These are phyloP conservation scores for Dryas octopetala DNA, from an alignment of 306 rosid species.

Conservation along the genomic window DNA sequence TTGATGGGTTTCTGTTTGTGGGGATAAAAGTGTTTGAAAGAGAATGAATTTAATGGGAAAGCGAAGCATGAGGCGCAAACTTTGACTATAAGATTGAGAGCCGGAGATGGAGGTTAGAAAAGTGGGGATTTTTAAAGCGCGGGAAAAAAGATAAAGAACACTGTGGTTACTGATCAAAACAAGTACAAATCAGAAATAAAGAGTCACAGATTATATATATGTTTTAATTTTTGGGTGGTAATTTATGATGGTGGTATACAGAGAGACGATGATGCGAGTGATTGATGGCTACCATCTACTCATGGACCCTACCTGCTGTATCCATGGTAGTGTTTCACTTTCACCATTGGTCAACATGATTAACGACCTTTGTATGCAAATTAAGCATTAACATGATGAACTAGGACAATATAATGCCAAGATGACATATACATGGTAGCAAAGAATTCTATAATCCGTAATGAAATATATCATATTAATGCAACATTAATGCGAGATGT, in stretches of 20 bases:
- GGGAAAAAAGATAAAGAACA: slow-evolving; percentile 17
- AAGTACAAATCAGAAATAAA: slow-evolving; percentile 1
- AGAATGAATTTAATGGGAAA: slow-evolving; percentile 40
- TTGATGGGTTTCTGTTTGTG: background rate
- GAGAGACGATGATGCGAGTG: slow-evolving; percentile 24
- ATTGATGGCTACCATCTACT: slow-evolving; percentile 24
- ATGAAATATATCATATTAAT: no score
- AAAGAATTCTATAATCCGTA: no score
- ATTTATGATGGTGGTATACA: slow-evolving; percentile 25
- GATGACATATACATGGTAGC: background rate
- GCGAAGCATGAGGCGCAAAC: slow-evolving; percentile 43
- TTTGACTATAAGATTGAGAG: slow-evolving; percentile 44
- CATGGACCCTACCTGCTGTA: slow-evolving; percentile 25
- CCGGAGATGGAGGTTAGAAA: slow-evolving; percentile 18
- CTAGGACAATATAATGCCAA: background rate
- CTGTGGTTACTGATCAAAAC: slow-evolving; percentile 4
- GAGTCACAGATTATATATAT: background rate
- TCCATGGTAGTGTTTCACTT: slow-evolving; percentile 13
- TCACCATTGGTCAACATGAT: background rate
- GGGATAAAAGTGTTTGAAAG: slow-evolving; percentile 25
- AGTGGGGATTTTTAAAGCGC: slow-evolving; percentile 33
- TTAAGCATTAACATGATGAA: background rate
- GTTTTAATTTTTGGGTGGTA: background rate
- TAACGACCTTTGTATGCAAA: slow-evolving; percentile 1
- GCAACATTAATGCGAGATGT: no score